Base-by-base conservation (phyloP, 495 filamentous ascomycete species). In the Talaromyces borbonicus region DNA sequence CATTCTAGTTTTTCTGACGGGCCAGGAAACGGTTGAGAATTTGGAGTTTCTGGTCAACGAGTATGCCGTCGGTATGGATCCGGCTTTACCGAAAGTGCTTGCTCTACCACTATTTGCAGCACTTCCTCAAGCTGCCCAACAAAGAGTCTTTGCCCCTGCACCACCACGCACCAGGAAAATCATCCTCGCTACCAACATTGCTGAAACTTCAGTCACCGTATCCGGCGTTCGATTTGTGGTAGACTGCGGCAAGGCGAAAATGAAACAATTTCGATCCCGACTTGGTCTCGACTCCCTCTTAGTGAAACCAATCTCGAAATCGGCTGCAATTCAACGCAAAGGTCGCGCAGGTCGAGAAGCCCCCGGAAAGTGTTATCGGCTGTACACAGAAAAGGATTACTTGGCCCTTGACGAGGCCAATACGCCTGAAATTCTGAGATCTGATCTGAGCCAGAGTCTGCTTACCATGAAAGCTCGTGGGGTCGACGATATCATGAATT, bases 191-290 rank as follows among this genome's bases (percentile, higher is more conserved):
- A 99, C 93, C 11, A 99, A 99, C 60, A 96, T 99, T 51, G 93
- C 93, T 18, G 93, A 99, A 56, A 97, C 93, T 0, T 99, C 93
- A 1, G 83, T 99, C 44, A 99, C 93, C 0, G 89, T 99, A 0
- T 81, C 90, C 6, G 93, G 93, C 2, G 88, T 99, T 3, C 78
- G 88, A 2, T 87, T 78, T 55, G 93, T 99, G 23, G 71, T 99
- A 23, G 93, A 99, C 58, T 84, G 85, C 54, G 93, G 93, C 19
- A 95, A 95, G 56, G 84, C 83, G 3, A 99, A 97, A 58, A 78
- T 90, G 41, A 96, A 95, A 60, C 84, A 95, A 49, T 97, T 90
- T 65, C 81, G 89, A 2, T 77, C 84, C 8, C 74, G 80, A 0
- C 74, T 97, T 0, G 89, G 87, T 7, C 75, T 99, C 53, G 92